Base-by-base conservation (phyloP, 108 stramenopile species). In the Epipyxis sp. region DNA sequence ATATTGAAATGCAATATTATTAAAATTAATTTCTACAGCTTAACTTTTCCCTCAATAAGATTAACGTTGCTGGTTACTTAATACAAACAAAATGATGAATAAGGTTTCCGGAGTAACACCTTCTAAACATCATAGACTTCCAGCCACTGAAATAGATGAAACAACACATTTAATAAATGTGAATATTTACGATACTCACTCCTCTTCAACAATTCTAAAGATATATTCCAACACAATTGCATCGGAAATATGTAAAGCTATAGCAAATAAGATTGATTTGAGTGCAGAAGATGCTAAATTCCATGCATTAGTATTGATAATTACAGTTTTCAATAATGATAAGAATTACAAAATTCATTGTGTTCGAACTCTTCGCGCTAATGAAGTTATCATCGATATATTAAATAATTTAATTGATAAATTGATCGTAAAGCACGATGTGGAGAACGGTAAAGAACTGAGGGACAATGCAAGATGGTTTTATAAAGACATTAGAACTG, bases 401-500 rank as follows among this genome's bases (percentile, higher is more conserved):
- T 6, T 65, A 32, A 37, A 65, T 29, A 3, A 29, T 10, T 35
- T 65, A 3, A 3, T 65, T 29, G 30, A 6, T 25, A 3, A 13
- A 65, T 35, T 65, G 61, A 65, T 29, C 13, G 61, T 32, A 32
- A 3, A 25, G 13, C 34, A 65, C 34, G 30, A 65, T 16, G 34
- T 65, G 6, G 13, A 10, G 6, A 32, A 65, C 61, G 20, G 6
- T 29, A 65, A 6, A 10, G 34, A 25, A 37, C 25, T 65, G 61
- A 65, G 34, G 25, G 10, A 10, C 34, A 32, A 37, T 10, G 34
- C 43, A 27, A 27, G 71, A 32, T 74, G 71, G 71, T 74, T 13
- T 42, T 74, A 74, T 32, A 74, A 74, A 37, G 71, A 74, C 25
- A 39, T 74, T 27, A 37, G 6, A 13, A 13, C 34, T 13, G 6